These are phyloP conservation scores for Desmodesmus armatus DNA, from an alignment of 139 green algal species.

Conservation along the genomic window DNA sequence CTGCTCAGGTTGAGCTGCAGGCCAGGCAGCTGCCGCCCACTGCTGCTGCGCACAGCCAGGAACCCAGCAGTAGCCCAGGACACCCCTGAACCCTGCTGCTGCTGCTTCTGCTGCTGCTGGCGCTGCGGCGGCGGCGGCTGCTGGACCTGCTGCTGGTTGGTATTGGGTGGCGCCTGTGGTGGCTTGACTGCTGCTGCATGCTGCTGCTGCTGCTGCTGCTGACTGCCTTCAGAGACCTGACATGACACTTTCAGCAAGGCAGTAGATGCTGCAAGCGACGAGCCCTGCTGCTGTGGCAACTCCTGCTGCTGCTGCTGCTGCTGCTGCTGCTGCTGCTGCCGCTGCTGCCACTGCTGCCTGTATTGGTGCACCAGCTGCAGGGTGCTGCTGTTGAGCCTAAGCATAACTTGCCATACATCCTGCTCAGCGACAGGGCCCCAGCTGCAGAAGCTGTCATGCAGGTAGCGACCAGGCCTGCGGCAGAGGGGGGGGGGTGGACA, in stretches of 20 bases:
- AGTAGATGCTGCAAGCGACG: too few relatives aligned
- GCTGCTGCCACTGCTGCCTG: not conserved
- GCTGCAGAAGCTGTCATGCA: conserved; percentile 43
- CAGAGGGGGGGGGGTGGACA: too few relatives aligned
- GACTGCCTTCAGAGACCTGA: not conserved
- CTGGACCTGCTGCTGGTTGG: not conserved
- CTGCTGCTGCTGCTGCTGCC: conserved; percentile 10
- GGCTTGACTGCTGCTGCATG: not conserved
- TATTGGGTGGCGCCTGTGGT: not conserved
- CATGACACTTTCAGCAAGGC: too few relatives aligned
- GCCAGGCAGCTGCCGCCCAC: not conserved
- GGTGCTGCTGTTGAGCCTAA: conserved; percentile 10
- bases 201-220: not conserved
- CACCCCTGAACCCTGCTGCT: conserved; percentile 8
- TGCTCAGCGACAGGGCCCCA: conserved; percentile 33
- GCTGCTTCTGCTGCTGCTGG: not conserved
- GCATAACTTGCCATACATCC: conserved; percentile 39
- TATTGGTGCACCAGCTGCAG: not conserved
- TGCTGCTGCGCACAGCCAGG: not conserved
- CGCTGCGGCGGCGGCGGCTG: too few relatives aligned
- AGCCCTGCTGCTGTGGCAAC: too few relatives aligned
- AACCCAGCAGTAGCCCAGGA: not conserved
- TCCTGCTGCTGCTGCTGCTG: too few relatives aligned
- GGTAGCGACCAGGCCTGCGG: conserved; percentile 44
- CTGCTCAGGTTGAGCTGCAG: conserved; percentile 18